These are phyloP conservation scores for Kazachstania psychrophila DNA, from an alignment of 805 yeast species.

Conservation along the genomic window DNA sequence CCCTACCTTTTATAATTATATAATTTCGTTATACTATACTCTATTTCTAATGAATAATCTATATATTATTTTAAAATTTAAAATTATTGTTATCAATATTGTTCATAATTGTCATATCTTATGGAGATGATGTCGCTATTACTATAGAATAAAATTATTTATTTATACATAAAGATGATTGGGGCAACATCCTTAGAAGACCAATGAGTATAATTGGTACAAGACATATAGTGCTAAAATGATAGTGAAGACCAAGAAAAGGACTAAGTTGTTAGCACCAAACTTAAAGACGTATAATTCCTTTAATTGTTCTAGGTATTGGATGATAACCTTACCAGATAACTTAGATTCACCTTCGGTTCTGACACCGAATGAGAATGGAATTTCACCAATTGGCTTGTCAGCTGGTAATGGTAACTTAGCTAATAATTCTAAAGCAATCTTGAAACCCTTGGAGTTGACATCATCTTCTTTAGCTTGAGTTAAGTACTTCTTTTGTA, in stretches of 20 bases:
- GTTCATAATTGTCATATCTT: background rate
- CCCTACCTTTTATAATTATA: no score
- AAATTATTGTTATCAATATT: no score
- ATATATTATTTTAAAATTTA: no score
- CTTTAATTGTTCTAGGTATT: slow-evolving; percentile 38
- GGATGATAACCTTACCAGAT: slow-evolving; percentile 41
- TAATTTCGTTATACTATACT: no score
- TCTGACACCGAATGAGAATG: slow-evolving; percentile 45
- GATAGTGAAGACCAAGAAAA: slow-evolving; percentile 27
- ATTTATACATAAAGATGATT: background rate
- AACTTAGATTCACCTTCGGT: slow-evolving; percentile 46
- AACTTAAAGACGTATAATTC: slow-evolving; percentile 40
- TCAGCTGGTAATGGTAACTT: slow-evolving; percentile 35
- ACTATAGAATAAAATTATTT: background rate
- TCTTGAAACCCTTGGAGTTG: slow-evolving; percentile 40
- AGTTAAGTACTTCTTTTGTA: slow-evolving; percentile 37
- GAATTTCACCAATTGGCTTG: slow-evolving; percentile 37
- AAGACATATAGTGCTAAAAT: slow-evolving; percentile 26
- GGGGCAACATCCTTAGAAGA: slow-evolving; percentile 10
- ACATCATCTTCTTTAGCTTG: slow-evolving; percentile 31
- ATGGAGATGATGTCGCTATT: background rate
- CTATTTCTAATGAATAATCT: no score
- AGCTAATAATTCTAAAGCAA: slow-evolving; percentile 41
- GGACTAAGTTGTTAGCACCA: slow-evolving; percentile 32
- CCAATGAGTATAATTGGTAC: slow-evolving; percentile 17